Evolutionary conservation across 2,329 filamentous ascomycete species (phyloP), one percentile per base, ranked within the genome.

Genomic region (Geosmithia putterillii): DNA sequence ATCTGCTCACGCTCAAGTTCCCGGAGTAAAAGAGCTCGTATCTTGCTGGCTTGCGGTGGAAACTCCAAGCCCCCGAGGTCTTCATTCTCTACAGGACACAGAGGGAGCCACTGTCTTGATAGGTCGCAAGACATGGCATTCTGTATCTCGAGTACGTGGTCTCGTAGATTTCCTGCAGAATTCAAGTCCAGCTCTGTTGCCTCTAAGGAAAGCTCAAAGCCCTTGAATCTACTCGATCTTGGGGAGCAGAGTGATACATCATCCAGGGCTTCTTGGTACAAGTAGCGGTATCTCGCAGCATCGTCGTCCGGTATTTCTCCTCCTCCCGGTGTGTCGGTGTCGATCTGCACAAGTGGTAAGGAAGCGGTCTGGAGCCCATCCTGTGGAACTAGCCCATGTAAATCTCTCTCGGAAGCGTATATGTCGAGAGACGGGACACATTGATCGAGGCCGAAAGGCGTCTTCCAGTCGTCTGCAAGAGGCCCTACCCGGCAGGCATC

Each of bases 41-140:
- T 47, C 40, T 51, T 49, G 15, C 41, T 43, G 10, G 50, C 37
- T 3, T 46, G 37, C 1, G 47, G 42, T 3, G 59, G 49, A 23
- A 62, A 59, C 0, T 7, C 22, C 1, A 62, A 40, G 1, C 56
- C 52, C 41, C 59, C 54, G 8, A 61, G 58, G 2, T 48, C 53
- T 2, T 52, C 50, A 6, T 21, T 4, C 18, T 47, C 45, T 7
- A 54, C 46, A 5, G 50, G 40, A 15, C 43, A 48, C 1, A 63
- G 42, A 12, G 60, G 60, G 10, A 63, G 52, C 57, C 59, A 63
- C 35, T 54, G 44, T 0, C 36, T 35, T 4, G 49, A 41, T 3
- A 61, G 42, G 38, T 52, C 46, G 42, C 52, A 51, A 19, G 43
- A 43, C 14, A 23, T 42, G 42, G 51, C 52, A 14, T 40, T 17